These are phyloP conservation scores for Lactarius psammicola DNA, from an alignment of 768 basidiomycete species.

Conservation along the genomic window DNA sequence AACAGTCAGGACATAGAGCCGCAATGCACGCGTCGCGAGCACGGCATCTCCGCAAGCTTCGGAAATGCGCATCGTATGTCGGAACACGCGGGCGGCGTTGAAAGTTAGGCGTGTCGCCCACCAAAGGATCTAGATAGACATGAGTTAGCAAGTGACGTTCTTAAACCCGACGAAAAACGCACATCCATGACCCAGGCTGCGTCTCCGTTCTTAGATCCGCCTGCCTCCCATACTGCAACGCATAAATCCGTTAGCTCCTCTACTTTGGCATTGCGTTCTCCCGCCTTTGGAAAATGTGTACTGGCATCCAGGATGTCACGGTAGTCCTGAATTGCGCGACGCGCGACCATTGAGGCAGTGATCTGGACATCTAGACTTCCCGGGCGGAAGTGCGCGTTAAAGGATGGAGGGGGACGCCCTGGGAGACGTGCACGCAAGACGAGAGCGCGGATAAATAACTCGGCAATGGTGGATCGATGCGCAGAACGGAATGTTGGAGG, in stretches of 20 bases:
- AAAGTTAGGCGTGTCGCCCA: conserved; percentile 94
- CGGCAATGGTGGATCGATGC: conserved; percentile 68
- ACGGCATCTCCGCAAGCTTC: conserved; percentile 56
- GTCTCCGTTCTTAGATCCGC: conserved; percentile 58
- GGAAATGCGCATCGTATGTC: conserved; percentile 79
- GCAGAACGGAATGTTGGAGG: conserved; percentile 73
- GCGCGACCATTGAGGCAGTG: conserved; percentile 58
- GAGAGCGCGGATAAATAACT: conserved; percentile 73
- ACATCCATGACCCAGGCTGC: conserved; percentile 84
- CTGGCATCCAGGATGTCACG: conserved; percentile 62
- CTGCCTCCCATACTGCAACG: conserved; percentile 78
- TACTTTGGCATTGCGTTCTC: conserved; percentile 72
- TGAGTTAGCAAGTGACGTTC: not conserved
- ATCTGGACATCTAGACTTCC: conserved; percentile 27
- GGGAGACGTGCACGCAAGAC: conserved; percentile 43
- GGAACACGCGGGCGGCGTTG: conserved; percentile 81
- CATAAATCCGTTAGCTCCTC: conserved; percentile 82
- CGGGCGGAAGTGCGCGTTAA: conserved; percentile 14
- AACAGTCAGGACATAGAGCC: conserved; percentile 81
- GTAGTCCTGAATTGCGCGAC: conserved; percentile 69
- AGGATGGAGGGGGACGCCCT: conserved; percentile 8
- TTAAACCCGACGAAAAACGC: conserved; percentile 35
- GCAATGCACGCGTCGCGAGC: conserved; percentile 71
- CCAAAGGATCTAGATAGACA: conserved; percentile 67
- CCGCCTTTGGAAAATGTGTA: conserved; percentile 79